Percentiles rank a stretch among this genome's conserved stretches.
These are phyloP conservation scores for Fusarium fujikuroi DNA, from an alignment of 2,329 filamentous ascomycete species.

Conservation along the genomic window DNA sequence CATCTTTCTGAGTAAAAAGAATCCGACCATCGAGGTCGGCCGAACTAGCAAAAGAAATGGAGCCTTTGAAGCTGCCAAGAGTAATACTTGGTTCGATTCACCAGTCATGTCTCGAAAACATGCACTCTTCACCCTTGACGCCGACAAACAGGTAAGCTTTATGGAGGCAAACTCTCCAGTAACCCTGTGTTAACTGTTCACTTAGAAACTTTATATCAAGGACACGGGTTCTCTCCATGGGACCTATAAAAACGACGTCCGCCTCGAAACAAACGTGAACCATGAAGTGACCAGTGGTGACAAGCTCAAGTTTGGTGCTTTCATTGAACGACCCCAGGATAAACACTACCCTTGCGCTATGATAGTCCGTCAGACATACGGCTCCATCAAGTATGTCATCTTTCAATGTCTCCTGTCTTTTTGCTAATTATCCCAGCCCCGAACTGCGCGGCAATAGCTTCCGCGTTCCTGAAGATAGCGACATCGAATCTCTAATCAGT, in stretches of 20 bases:
- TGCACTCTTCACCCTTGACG: slow-evolving; percentile 63
- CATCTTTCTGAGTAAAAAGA: slow-evolving; percentile 48
- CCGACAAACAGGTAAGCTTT: slow-evolving; percentile 56
- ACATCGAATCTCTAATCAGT: slow-evolving; percentile 46
- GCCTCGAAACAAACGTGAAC: slow-evolving; percentile 1
- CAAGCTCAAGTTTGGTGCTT: slow-evolving; percentile 50
- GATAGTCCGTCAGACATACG: slow-evolving; percentile 47
- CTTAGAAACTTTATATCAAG: slow-evolving; percentile 56
- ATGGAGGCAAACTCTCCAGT: neutral
- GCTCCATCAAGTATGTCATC: slow-evolving; percentile 38
- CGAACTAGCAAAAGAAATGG: slow-evolving; percentile 56
- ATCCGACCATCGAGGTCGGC: slow-evolving; percentile 52
- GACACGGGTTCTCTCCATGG: slow-evolving; percentile 65
- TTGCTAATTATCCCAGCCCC: slow-evolving; percentile 40
- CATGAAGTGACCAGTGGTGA: slow-evolving; percentile 46
- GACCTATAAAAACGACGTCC: slow-evolving; percentile 57
- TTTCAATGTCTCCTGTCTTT: neutral
- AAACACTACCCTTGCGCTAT: slow-evolving; percentile 54
- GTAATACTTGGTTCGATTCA: slow-evolving; percentile 76
- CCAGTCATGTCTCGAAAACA: slow-evolving; percentile 78
- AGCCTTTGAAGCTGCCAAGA: slow-evolving; percentile 47
- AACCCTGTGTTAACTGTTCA: slow-evolving; percentile 31
- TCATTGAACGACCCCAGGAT: slow-evolving; percentile 49
- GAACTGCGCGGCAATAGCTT: slow-evolving; percentile 49
- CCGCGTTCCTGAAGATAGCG: slow-evolving; percentile 56